Percentiles rank a stretch among this genome's conserved stretches.
phyloP scores from a whole-genome alignment of 768 basidiomycete genomes.

The Amanita rimosa region DNA sequence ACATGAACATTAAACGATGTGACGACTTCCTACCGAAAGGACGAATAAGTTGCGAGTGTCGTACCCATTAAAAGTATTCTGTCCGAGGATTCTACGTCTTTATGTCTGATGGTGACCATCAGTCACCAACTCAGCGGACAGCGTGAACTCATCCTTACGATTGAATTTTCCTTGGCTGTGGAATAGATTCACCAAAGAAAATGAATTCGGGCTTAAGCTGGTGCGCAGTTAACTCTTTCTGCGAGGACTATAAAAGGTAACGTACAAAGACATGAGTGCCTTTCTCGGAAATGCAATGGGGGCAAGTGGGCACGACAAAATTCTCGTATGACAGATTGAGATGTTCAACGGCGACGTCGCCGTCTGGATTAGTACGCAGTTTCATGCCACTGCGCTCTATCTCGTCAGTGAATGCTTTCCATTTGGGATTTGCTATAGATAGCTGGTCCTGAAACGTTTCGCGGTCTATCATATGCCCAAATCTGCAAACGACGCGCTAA shows the following conservation, averaged over 20 bases:
- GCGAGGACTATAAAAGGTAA: not conserved
- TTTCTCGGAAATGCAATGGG: conserved; percentile 48
- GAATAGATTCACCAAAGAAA: conserved; percentile 88
- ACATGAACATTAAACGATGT: not conserved
- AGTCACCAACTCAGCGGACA: not conserved
- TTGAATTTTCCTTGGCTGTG: conserved; percentile 45
- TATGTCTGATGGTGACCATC: conserved; percentile 29
- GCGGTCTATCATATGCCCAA: conserved; percentile 59
- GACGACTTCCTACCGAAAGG: conserved; percentile 50
- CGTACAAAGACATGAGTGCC: conserved; percentile 50
- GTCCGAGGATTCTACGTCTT: conserved; percentile 46
- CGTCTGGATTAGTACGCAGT: conserved; percentile 84
- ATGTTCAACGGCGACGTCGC: conserved; percentile 76
- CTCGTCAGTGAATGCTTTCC: conserved; percentile 61
- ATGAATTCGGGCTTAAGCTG: conserved; percentile 76
- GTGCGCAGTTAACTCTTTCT: conserved; percentile 5
- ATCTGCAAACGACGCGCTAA: conserved; percentile 68
- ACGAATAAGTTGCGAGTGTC: conserved; percentile 88
- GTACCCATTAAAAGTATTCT: conserved; percentile 78
- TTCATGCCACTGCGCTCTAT: conserved; percentile 44
- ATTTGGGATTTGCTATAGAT: conserved; percentile 63
- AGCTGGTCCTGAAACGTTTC: conserved; percentile 66
- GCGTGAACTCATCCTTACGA: conserved; percentile 40
- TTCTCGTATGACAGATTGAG: conserved; percentile 61
- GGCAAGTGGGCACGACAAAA: conserved; percentile 75